Evolutionary conservation across 345 rosid genomes (phyloP), one percentile per base, ranked within the genome.

Genomic region (Lepidium africanum): DNA sequence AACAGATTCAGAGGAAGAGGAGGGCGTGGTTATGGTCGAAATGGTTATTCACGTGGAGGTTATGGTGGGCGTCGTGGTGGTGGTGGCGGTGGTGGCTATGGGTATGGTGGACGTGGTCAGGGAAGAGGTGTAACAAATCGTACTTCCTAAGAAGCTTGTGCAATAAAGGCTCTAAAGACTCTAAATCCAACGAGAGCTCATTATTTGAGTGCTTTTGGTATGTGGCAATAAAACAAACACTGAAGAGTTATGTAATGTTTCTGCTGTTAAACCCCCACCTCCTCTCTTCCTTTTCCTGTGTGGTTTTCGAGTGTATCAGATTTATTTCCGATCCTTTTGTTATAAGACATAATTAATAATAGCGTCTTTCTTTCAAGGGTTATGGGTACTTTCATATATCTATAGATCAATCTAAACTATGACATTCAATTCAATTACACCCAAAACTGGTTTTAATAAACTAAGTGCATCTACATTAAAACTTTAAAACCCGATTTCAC

Each of bases 41-140:
- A 63, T 5, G 82, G 81, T 48, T 65, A 81, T 40, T 67, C 60
- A 36, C 84, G 82, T 59, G 86, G 89, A 5, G 75, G 77, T 5
- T 73, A 66, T 27, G 73, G 77, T 43, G 77, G 72, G 0, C 71
- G 76, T 49, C 58, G 78, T 36, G 78, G 76, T 37, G 86, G 89
- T 32, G 73, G 72, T 12, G 79, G 79, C 4, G 73, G 79, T 11
- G 70, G 82, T 32, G 69, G 63, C 54, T 53, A 71, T 11, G 69
- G 70, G 8, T 71, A 71, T 36, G 69, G 69, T 46, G 69, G 76
- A 5, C 67, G 76, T 56, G 76, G 76, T 59, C 76, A 72, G 37
- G 76, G 70, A 38, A 72, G 76, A 64, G 76, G 65, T 0, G 52
- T 39, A 8, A 41, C 40, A 58, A 57, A 65, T 49, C 60, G 60